phyloP scores from a whole-genome alignment of 495 filamentous ascomycete genomes.

The Rostrohypoxylon terebratum region DNA sequence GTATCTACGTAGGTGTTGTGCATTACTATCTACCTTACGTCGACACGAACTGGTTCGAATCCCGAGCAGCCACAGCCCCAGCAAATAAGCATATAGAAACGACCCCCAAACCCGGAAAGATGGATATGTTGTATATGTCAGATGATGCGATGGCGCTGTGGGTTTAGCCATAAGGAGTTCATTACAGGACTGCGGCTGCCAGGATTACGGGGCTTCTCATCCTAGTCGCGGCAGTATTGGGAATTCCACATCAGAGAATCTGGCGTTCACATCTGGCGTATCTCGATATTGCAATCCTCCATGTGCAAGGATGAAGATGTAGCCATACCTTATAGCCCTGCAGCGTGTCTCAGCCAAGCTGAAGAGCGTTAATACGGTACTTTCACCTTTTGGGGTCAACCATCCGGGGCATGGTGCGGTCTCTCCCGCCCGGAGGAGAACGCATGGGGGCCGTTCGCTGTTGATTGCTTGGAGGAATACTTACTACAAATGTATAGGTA shows the following conservation, averaged over 20 bases:
- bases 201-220: conserved; percentile 2
- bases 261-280: conserved; percentile 2
- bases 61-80: neutral
- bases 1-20: conserved; percentile 5
- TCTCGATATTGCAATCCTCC: conserved; percentile 23
- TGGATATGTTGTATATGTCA: conserved; percentile 12
- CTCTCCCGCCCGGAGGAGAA: neutral
- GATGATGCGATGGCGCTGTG: conserved; percentile 19
- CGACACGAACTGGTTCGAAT: conserved; percentile 9
- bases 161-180: neutral
- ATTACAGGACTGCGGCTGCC: neutral
- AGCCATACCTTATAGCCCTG: conserved; percentile 5
- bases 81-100: conserved; percentile 2
- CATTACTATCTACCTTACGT: conserved; percentile 4
- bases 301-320: conserved; percentile 7
- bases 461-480: conserved; percentile 20
- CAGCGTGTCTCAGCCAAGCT: conserved; percentile 34
- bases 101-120: neutral
- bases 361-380: conserved; percentile 12
- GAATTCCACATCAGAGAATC: conserved; percentile 21
- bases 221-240: conserved; percentile 24
- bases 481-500: neutral
- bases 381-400: neutral
- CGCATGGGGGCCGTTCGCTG: conserved; percentile 8
- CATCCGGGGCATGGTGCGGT: neutral